Conservation (phyloP, 2,329 filamentous ascomycete genomes). For the Grosmannia huntii region DNA sequence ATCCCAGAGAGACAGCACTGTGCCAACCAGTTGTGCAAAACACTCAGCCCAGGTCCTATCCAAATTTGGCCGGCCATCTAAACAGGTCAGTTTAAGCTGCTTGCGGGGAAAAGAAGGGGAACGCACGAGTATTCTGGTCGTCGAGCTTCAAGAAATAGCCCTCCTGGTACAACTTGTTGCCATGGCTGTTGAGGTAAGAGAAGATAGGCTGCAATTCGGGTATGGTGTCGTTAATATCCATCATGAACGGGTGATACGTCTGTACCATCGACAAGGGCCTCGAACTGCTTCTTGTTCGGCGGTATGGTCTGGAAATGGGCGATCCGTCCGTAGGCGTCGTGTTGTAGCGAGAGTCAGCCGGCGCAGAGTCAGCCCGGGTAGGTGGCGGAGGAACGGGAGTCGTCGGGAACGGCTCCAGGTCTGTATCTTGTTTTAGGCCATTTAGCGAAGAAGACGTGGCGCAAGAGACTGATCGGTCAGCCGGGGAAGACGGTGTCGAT, state of each 20-base stretch:
- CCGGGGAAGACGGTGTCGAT: slow-evolving; percentile 30
- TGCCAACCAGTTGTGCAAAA: slow-evolving; percentile 92
- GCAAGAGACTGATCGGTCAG: slow-evolving; percentile 17
- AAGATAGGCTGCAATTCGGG: slow-evolving; percentile 93
- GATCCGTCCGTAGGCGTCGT: slow-evolving; percentile 21
- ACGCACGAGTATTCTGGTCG: slow-evolving; percentile 81
- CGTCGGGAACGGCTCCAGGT: slow-evolving; percentile 10
- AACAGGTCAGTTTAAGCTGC: slow-evolving; percentile 10
- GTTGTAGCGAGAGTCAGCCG: slow-evolving; percentile 12
- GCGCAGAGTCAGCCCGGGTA: slow-evolving; percentile 25
- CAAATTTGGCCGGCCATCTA: slow-evolving; percentile 74
- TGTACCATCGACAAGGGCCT: slow-evolving; percentile 78
- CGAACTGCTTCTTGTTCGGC: slow-evolving; percentile 37
- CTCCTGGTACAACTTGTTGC: slow-evolving; percentile 94
- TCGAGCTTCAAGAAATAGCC: slow-evolving; percentile 96
- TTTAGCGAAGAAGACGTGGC: not conserved
- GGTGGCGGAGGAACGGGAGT: slow-evolving; percentile 14
- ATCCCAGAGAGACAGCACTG: slow-evolving; percentile 91
- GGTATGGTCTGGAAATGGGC: slow-evolving; percentile 27
- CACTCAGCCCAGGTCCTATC: slow-evolving; percentile 93
- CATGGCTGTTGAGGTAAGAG: slow-evolving; percentile 84
- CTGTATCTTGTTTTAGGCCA: not conserved
- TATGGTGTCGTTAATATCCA: slow-evolving; percentile 78
- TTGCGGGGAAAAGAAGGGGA: not conserved
- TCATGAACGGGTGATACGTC: slow-evolving; percentile 71